Percentiles rank a stretch among this genome's conserved stretches.
Evolutionary conservation across 177 flowering plant species (phyloP).

Genomic region (Vitis hybrid): DNA sequence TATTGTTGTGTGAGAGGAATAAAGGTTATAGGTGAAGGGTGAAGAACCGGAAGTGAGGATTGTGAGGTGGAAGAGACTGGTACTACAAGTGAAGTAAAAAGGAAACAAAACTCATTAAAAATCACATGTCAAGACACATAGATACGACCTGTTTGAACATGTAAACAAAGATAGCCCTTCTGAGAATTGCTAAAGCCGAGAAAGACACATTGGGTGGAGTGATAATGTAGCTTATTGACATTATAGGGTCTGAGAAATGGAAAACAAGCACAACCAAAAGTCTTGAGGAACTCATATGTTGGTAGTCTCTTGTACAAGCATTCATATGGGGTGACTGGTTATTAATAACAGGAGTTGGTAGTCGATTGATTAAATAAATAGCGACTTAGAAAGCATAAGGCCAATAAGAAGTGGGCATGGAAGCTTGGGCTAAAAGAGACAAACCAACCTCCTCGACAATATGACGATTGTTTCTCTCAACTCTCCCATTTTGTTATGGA

Average conservation of each 20-base stretch:
- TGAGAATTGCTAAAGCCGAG: not conserved
- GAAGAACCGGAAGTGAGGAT: not conserved
- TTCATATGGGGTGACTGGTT: not conserved
- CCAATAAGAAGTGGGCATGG: not conserved
- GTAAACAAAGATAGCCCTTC: not conserved
- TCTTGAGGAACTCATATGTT: not conserved
- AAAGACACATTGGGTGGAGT: not conserved
- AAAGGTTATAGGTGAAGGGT: not conserved
- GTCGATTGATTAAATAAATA: not conserved
- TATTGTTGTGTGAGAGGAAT: not conserved
- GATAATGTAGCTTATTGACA: not conserved
- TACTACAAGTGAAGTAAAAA: not conserved
- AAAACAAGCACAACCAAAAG: slow-evolving; percentile 4
- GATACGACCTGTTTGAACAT: not conserved
- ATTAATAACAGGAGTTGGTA: not conserved
- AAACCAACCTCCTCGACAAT: slow-evolving; percentile 3
- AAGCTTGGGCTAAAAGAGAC: not conserved
- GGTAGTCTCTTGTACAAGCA: accelerated
- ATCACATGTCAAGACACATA: not conserved
- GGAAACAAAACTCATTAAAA: slow-evolving; percentile 4
- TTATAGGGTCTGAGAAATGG: not conserved
- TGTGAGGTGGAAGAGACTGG: not conserved
- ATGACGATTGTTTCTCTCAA: not conserved
- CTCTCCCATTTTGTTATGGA: not conserved
- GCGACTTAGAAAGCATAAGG: not conserved